phyloP scores from a whole-genome alignment of 352 stramenopile species.

The Pythium phragmitis region DNA sequence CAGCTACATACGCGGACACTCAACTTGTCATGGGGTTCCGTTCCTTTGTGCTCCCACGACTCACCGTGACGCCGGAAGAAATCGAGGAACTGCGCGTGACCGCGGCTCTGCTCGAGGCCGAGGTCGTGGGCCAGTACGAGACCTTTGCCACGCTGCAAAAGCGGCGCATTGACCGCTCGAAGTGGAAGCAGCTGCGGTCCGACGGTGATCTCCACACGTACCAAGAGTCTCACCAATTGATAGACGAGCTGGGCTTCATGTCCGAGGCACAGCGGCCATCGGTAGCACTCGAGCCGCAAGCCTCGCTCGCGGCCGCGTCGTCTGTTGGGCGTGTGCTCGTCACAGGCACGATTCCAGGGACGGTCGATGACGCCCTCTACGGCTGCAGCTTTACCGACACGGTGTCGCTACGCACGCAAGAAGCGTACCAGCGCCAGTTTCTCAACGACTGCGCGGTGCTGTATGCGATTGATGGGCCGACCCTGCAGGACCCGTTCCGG shows the following conservation, averaged over 20 bases:
- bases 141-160: slow-evolving; percentile 29
- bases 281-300: slow-evolving; percentile 5
- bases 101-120: slow-evolving; percentile 25
- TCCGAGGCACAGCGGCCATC: not conserved
- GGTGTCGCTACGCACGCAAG: slow-evolving; percentile 32
- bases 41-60: slow-evolving; percentile 30
- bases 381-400: slow-evolving; percentile 43
- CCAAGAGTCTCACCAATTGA: slow-evolving; percentile 20
- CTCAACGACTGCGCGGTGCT: slow-evolving; percentile 33
- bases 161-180: slow-evolving; percentile 32
- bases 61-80: slow-evolving; percentile 36
- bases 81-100: slow-evolving; percentile 31
- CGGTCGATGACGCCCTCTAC: slow-evolving; percentile 56
- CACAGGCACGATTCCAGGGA: slow-evolving; percentile 35
- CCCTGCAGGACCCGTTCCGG: slow-evolving; percentile 31
- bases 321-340: slow-evolving; percentile 20
- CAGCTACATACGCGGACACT: not conserved
- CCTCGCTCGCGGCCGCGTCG: not conserved
- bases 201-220: slow-evolving; percentile 38
- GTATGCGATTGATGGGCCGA: slow-evolving; percentile 26
- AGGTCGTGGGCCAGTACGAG: slow-evolving; percentile 43
- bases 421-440: slow-evolving; percentile 38
- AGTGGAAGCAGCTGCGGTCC: slow-evolving; percentile 43
- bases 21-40: slow-evolving; percentile 2
- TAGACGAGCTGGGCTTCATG: slow-evolving; percentile 18